Conservation (phyloP, 371 early-diverging fungal species). For the Neoconidiobolus thromboides region DNA sequence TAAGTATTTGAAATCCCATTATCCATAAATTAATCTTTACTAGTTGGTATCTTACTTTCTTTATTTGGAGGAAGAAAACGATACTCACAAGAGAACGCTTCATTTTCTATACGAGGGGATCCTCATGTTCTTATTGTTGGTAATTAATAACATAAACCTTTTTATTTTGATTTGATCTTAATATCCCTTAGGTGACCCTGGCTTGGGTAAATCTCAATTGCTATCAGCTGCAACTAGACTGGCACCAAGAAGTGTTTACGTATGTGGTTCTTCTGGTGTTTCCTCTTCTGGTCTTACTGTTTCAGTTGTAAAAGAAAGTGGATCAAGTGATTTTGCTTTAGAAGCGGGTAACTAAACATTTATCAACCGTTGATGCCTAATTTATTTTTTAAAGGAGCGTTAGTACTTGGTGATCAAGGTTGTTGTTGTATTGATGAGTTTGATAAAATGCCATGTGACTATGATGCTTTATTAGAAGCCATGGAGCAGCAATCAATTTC, state of each 20-base stretch:
- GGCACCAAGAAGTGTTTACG: slow-evolving; percentile 88
- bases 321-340: slow-evolving; percentile 97
- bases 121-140: slow-evolving; percentile 96
- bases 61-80: slow-evolving; percentile 62
- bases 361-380: too few species aligned
- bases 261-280: slow-evolving; percentile 87
- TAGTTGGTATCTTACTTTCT: slow-evolving; percentile 45
- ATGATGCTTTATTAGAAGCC: slow-evolving; percentile 99
- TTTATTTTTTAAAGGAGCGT: slow-evolving; percentile 23
- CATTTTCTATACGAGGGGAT: slow-evolving; percentile 65
- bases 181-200: slow-evolving; percentile 57
- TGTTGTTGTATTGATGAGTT: slow-evolving; percentile 99
- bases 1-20: too few species aligned
- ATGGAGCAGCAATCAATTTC: slow-evolving; percentile 99
- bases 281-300: slow-evolving; percentile 99
- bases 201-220: slow-evolving; percentile 96
- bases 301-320: slow-evolving; percentile 94
- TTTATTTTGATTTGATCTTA: too few species aligned
- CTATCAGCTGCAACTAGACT: slow-evolving; percentile 75
- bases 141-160: too few species aligned
- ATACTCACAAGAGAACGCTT: background rate
- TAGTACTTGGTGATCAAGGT: slow-evolving; percentile 99
- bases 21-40: too few species aligned
- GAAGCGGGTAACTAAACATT: slow-evolving; percentile 64
- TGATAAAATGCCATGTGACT: slow-evolving; percentile 99